Evolutionary conservation across 805 yeast genomes (phyloP).

Genomic region (Ogataea paraovalis): DNA sequence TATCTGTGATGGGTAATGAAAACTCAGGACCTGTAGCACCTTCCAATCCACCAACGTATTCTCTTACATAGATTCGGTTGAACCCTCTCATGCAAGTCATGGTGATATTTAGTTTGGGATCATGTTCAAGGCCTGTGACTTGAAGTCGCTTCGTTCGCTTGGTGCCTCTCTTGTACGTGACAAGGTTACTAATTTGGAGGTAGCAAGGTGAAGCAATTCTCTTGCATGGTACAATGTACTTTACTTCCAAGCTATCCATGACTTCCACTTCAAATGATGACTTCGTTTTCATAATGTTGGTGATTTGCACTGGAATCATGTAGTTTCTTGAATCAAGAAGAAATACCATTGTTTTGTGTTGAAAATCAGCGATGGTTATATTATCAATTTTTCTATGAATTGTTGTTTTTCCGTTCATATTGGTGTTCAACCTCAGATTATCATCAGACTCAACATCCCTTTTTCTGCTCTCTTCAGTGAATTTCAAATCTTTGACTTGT

Average conservation of each 20-base stretch:
- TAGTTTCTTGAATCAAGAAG: neutral
- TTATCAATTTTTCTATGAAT: neutral
- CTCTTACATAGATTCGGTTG: constrained; percentile 42
- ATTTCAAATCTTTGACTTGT: no score
- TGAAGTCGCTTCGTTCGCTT: neutral
- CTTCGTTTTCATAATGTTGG: neutral
- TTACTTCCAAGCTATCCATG: neutral
- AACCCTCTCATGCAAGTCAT: constrained; percentile 61
- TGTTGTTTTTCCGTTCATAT: no score
- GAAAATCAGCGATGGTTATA: neutral
- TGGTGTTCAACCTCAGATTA: no score
- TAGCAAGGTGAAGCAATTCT: neutral
- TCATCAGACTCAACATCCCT: no score
- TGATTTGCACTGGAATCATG: neutral
- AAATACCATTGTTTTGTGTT: neutral
- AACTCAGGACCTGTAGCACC: neutral
- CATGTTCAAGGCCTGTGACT: constrained; percentile 45
- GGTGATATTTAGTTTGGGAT: constrained; percentile 10
- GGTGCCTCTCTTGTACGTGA: neutral
- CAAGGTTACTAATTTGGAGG: neutral
- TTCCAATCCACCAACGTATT: constrained; percentile 2
- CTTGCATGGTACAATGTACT: neutral
- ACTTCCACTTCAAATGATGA: neutral
- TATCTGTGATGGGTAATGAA: neutral
- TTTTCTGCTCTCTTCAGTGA: no score